phyloP scores from a whole-genome alignment of 2,329 filamentous ascomycete species.

The Diplocarpon rosae region DNA sequence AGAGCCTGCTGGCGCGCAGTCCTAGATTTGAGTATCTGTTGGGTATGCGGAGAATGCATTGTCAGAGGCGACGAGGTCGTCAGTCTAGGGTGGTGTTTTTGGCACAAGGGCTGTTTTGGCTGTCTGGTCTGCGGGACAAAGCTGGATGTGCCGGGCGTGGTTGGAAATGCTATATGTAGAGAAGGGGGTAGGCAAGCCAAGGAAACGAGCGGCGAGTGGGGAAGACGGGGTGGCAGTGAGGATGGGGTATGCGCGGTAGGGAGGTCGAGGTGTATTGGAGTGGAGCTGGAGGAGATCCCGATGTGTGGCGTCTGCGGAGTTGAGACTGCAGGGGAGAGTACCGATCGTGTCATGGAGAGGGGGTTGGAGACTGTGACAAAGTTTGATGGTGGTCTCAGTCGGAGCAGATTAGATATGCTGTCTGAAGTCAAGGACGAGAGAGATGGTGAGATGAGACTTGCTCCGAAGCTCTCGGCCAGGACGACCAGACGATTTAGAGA shows the following conservation, averaged over 20 bases:
- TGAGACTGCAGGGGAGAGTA: slow-evolving; percentile 26
- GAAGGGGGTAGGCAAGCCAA: slow-evolving; percentile 4
- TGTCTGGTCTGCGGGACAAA: slow-evolving; percentile 41
- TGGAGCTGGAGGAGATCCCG: slow-evolving; percentile 37
- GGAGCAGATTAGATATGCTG: slow-evolving; percentile 33
- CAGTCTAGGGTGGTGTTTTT: slow-evolving; percentile 50
- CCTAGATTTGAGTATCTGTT: slow-evolving; percentile 44
- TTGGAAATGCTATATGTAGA: not conserved
- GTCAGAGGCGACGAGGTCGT: slow-evolving; percentile 43
- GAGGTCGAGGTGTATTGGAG: slow-evolving; percentile 13
- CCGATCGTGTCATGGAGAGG: slow-evolving; percentile 29
- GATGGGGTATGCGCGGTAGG: slow-evolving; percentile 2
- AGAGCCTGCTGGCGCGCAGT: slow-evolving; percentile 35
- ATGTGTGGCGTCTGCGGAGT: slow-evolving; percentile 38
- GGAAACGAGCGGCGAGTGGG: slow-evolving; percentile 1
- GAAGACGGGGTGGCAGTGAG: slow-evolving; percentile 2
- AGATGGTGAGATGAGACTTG: slow-evolving; percentile 5
- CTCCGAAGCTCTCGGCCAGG: not conserved
- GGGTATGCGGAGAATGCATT: slow-evolving; percentile 45
- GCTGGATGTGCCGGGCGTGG: slow-evolving; percentile 20
- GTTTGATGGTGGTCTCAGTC: slow-evolving; percentile 37
- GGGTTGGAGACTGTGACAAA: slow-evolving; percentile 34
- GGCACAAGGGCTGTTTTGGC: slow-evolving; percentile 45
- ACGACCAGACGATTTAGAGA: slow-evolving; percentile 1
- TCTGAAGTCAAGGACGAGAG: slow-evolving; percentile 14